Evolutionary conservation across 345 rosid genomes (phyloP).

Genomic region (Eucalyptus globulus): DNA sequence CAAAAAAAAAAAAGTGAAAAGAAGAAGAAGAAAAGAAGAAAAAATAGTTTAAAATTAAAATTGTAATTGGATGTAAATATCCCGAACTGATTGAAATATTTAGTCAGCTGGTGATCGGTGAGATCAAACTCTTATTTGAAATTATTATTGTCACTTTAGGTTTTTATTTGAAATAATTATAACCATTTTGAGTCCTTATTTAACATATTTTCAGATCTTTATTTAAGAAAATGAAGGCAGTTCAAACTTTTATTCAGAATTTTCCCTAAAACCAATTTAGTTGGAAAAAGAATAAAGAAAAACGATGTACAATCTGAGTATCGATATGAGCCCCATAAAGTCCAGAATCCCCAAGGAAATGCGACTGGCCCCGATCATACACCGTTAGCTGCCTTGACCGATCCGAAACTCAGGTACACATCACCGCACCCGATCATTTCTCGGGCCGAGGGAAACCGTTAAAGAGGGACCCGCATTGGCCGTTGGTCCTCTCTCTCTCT

Average conservation of each 20-base stretch:
- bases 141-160: fast-evolving
- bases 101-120: fast-evolving
- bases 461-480: constrained; percentile 40
- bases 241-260: fast-evolving
- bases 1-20: too few species aligned
- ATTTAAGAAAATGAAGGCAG: fast-evolving
- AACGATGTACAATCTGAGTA: not conserved
- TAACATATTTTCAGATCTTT: too few species aligned
- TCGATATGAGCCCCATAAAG: not conserved
- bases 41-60: too few species aligned
- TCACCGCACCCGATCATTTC: not conserved
- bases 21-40: fast-evolving
- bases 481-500: constrained; percentile 15
- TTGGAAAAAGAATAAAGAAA: not conserved
- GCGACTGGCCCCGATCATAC: not conserved
- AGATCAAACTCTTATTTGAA: too few species aligned
- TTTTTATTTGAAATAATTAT: fast-evolving
- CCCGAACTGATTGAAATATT: fast-evolving
- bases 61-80: too few species aligned
- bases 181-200: fast-evolving
- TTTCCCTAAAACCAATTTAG: not conserved
- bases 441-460: constrained; percentile 4
- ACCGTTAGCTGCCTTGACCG: not conserved
- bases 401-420: not conserved
- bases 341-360: not conserved